Conservation (phyloP, 805 yeast genomes). For the Kodamaea restingae region DNA sequence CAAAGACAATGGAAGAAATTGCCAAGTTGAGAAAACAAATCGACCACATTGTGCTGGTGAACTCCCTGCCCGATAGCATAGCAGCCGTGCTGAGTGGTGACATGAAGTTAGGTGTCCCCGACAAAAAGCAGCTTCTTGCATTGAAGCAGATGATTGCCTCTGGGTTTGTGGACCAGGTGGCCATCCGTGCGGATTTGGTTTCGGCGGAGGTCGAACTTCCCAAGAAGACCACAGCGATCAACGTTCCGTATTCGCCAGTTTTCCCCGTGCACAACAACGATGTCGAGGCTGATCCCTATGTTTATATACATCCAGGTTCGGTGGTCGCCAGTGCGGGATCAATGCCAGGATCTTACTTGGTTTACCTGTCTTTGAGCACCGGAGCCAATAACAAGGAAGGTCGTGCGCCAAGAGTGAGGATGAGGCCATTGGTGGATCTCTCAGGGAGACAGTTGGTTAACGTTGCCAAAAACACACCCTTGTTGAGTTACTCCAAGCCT, state of each 20-base stretch:
- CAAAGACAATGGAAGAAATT: slow-evolving; percentile 83
- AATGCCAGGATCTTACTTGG: slow-evolving; percentile 74
- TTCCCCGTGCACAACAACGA: slow-evolving; percentile 40
- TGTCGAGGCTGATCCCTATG: slow-evolving; percentile 46
- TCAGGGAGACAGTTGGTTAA: slow-evolving; percentile 72
- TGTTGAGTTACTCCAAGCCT: slow-evolving; percentile 85
- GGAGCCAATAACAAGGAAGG: slow-evolving; percentile 46
- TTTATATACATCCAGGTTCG: slow-evolving; percentile 79
- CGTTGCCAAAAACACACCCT: slow-evolving; percentile 66
- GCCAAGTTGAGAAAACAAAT: slow-evolving; percentile 76
- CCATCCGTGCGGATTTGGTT: slow-evolving; percentile 73
- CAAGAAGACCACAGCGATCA: slow-evolving; percentile 53
- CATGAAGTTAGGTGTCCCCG: slow-evolving; percentile 62
- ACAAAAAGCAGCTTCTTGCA: slow-evolving; percentile 63
- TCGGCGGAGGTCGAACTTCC: slow-evolving; percentile 59
- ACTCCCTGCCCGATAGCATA: slow-evolving; percentile 56
- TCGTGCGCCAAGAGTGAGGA: slow-evolving; percentile 46
- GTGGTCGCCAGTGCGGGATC: slow-evolving; percentile 57
- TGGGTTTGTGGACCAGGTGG: slow-evolving; percentile 89
- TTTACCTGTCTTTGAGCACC: slow-evolving; percentile 63
- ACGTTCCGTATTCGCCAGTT: slow-evolving; percentile 63
- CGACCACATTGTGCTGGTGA: slow-evolving; percentile 64
- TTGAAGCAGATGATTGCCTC: slow-evolving; percentile 89
- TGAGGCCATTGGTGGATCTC: slow-evolving; percentile 75
- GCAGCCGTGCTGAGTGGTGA: slow-evolving; percentile 40